phyloP scores from a whole-genome alignment of 495 filamentous ascomycete species.

The Aspergillus ostianus region DNA sequence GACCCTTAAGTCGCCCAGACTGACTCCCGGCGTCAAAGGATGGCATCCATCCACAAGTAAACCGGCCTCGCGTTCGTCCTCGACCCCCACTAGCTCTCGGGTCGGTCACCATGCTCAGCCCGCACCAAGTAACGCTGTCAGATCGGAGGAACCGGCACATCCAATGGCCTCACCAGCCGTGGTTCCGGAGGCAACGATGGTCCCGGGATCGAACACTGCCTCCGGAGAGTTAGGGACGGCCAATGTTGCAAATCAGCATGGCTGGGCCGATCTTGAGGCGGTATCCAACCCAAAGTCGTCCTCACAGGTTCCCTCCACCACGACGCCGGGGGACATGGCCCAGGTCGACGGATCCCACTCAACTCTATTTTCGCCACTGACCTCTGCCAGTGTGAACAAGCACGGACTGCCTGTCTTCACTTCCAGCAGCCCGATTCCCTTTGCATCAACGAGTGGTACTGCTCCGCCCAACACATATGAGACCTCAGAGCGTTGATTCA shows the following conservation, averaged over 20 bases:
- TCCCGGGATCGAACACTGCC: too few species aligned
- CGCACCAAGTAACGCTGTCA: slow-evolving; percentile 3
- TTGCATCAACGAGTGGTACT: slow-evolving; percentile 28
- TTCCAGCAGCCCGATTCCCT: slow-evolving; percentile 50
- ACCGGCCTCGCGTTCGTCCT: not conserved
- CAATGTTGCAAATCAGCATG: not conserved
- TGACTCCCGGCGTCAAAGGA: not conserved
- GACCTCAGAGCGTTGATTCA: not conserved
- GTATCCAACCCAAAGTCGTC: not conserved
- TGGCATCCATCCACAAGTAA: not conserved
- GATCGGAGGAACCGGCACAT: not conserved
- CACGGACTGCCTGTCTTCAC: slow-evolving; percentile 52
- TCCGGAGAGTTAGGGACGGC: not conserved
- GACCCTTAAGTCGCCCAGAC: not conserved
- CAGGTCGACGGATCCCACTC: slow-evolving; percentile 15
- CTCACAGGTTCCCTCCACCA: slow-evolving; percentile 8
- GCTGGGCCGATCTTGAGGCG: not conserved
- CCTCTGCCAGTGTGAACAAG: slow-evolving; percentile 37
- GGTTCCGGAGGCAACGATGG: too few species aligned
- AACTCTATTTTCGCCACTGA: slow-evolving; percentile 29
- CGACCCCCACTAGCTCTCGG: slow-evolving; percentile 6
- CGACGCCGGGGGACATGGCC: slow-evolving; percentile 14
- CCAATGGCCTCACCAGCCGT: not conserved
- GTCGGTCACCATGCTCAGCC: slow-evolving; percentile 4
- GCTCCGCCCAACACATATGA: not conserved